Conservation (phyloP, 2,329 filamentous ascomycete genomes). For the Aspergillus vadensis region DNA sequence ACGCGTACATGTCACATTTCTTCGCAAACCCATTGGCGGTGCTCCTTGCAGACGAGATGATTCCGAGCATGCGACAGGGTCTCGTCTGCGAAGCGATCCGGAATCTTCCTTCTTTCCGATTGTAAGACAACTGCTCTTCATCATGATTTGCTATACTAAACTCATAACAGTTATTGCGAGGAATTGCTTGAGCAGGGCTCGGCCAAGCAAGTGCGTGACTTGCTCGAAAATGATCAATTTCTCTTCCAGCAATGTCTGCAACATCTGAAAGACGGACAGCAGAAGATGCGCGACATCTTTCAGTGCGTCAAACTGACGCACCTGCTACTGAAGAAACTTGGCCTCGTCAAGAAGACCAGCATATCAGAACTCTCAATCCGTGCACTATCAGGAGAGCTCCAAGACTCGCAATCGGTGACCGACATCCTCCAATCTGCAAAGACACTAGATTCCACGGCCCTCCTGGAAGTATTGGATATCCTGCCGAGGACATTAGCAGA, state of each 20-base stretch:
- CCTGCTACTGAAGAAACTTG: slow-evolving; percentile 30
- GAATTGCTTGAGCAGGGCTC: slow-evolving; percentile 43
- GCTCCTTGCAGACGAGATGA: slow-evolving; percentile 43
- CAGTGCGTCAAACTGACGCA: slow-evolving; percentile 34
- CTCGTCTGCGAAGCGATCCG: slow-evolving; percentile 58
- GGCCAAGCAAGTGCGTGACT: slow-evolving; percentile 38
- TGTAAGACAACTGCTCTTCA: slow-evolving; percentile 30
- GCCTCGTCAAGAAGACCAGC: slow-evolving; percentile 32
- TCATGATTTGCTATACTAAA: slow-evolving; percentile 17
- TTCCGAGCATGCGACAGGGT: slow-evolving; percentile 31
- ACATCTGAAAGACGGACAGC: slow-evolving; percentile 43
- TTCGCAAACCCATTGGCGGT: slow-evolving; percentile 61
- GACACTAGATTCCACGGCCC: slow-evolving; percentile 54
- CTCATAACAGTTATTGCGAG: slow-evolving; percentile 41
- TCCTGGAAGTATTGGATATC: slow-evolving; percentile 44
- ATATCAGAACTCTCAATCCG: slow-evolving; percentile 42
- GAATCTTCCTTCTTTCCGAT: slow-evolving; percentile 59
- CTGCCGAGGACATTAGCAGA: slow-evolving; percentile 40
- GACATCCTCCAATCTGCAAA: slow-evolving; percentile 56
- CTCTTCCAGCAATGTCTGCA: slow-evolving; percentile 48
- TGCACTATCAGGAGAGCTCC: slow-evolving; percentile 55
- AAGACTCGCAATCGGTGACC: slow-evolving; percentile 53
- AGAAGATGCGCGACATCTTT: slow-evolving; percentile 42
- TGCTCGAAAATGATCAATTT: slow-evolving; percentile 54
- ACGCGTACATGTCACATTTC: slow-evolving; percentile 65